phyloP scores from a whole-genome alignment of 2,329 filamentous ascomycete species.

The Aspergillus chevalieri region DNA sequence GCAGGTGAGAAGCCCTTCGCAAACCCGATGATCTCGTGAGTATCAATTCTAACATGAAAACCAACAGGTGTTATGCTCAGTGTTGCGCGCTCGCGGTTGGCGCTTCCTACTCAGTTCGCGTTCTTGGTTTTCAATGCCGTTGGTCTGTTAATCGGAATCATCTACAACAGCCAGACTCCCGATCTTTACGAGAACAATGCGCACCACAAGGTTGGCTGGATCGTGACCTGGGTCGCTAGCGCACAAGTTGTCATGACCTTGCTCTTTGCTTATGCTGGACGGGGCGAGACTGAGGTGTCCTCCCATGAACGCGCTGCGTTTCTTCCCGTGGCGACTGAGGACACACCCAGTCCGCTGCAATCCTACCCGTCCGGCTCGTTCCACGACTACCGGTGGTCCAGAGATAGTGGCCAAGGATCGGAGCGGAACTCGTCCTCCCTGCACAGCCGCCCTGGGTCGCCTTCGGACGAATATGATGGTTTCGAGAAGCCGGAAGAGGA shows the following conservation, averaged over 20 bases:
- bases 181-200: slow-evolving; percentile 81
- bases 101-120: slow-evolving; percentile 60
- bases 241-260: slow-evolving; percentile 66
- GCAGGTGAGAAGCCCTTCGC: slow-evolving; percentile 49
- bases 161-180: slow-evolving; percentile 76
- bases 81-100: slow-evolving; percentile 68
- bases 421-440: slow-evolving; percentile 63
- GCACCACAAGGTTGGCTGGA: slow-evolving; percentile 87
- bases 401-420: slow-evolving; percentile 69
- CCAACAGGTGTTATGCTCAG: slow-evolving; percentile 74
- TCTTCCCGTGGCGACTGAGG: slow-evolving; percentile 55
- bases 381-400: slow-evolving; percentile 53
- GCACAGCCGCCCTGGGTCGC: slow-evolving; percentile 59
- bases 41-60: slow-evolving; percentile 2
- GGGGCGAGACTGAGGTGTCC: slow-evolving; percentile 28
- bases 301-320: slow-evolving; percentile 53
- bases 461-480: slow-evolving; percentile 47
- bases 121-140: slow-evolving; percentile 61
- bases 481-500: slow-evolving; percentile 41
- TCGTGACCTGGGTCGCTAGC: slow-evolving; percentile 64
- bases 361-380: slow-evolving; percentile 33
- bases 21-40: slow-evolving; percentile 11
- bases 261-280: slow-evolving; percentile 54
- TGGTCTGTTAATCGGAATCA: slow-evolving; percentile 58
- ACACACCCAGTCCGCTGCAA: slow-evolving; percentile 49